A percentile compares a stretch with the other conserved stretches of the same genome.
These are phyloP conservation scores for Tuber magnatum DNA, from an alignment of 495 filamentous ascomycete genomes.

Conservation along the genomic window DNA sequence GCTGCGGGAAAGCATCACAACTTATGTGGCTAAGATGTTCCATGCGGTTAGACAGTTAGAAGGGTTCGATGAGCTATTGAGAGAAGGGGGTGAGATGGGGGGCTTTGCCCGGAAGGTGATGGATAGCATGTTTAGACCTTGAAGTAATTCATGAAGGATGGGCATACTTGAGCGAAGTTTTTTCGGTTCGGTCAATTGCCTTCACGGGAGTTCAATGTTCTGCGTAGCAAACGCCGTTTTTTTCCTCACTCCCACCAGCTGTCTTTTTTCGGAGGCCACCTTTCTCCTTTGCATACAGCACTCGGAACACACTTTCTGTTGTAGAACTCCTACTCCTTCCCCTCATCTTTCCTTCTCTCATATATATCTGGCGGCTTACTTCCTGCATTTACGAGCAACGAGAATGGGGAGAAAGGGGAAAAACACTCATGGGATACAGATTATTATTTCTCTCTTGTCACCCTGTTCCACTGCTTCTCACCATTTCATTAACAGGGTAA, in stretches of 20 bases:
- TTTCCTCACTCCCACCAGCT: neutral
- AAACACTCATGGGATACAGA: constrained; percentile 24
- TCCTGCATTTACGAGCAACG: constrained; percentile 31
- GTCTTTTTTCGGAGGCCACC: constrained; percentile 20
- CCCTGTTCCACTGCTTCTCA: constrained; percentile 19
- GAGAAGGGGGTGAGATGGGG: constrained; percentile 41
- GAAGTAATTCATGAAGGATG: constrained; percentile 1
- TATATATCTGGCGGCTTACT: constrained; percentile 24
- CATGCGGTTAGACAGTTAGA: constrained; percentile 37
- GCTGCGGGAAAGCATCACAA: constrained; percentile 37
- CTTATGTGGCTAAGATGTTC: constrained; percentile 41
- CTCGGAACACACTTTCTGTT: constrained; percentile 27
- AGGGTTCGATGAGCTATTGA: constrained; percentile 40
- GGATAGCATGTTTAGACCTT: constrained; percentile 42
- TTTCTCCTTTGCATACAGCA: constrained; percentile 30
- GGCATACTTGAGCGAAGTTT: constrained; percentile 8
- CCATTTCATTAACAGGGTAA: constrained; percentile 28
- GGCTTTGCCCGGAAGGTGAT: constrained; percentile 41
- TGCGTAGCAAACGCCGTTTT: constrained; percentile 23
- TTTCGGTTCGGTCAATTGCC: constrained; percentile 15
- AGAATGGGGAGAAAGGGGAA: constrained; percentile 1
- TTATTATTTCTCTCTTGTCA: constrained; percentile 21
- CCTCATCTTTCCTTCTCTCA: neutral
- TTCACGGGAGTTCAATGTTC: constrained; percentile 18
- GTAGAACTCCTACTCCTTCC: constrained; percentile 23